Conservation (phyloP, 2,329 filamentous ascomycete species). For the Escovopsis sp. region DNA sequence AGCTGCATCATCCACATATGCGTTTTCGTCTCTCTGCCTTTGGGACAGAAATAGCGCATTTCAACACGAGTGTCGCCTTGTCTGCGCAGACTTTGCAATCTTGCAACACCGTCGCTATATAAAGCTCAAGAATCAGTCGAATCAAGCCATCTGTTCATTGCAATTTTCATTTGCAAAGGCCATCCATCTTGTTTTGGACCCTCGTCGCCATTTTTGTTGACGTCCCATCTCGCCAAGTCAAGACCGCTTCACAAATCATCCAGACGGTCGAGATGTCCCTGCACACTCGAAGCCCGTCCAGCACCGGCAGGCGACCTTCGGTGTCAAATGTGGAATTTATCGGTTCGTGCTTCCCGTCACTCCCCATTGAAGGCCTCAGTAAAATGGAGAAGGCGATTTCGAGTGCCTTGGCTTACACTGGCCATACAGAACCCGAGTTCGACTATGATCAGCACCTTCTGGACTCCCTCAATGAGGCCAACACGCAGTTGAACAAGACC, state of each 20-base stretch:
- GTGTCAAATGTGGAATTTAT: slow-evolving; percentile 9
- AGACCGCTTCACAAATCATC: not conserved
- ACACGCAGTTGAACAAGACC: slow-evolving; percentile 13
- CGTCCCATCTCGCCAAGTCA: not conserved
- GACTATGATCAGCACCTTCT: slow-evolving; percentile 8
- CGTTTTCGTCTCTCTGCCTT: no score
- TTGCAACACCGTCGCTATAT: no score
- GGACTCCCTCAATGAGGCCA: slow-evolving; percentile 9
- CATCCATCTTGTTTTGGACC: no score
- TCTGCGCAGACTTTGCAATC: no score
- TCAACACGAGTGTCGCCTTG: no score
- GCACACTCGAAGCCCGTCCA: slow-evolving; percentile 8
- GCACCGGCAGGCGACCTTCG: slow-evolving; percentile 9
- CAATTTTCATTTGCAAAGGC: no score
- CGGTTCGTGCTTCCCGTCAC: slow-evolving; percentile 9
- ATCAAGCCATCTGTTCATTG: no score
- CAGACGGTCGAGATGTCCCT: slow-evolving; percentile 5
- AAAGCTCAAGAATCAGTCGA: no score
- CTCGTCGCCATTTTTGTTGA: no score
- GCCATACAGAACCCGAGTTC: slow-evolving; percentile 1
- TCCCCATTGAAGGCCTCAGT: not conserved
- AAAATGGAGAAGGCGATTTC: no score
- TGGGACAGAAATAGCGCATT: no score
- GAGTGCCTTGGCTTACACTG: slow-evolving; percentile 1
- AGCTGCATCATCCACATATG: no score